phyloP scores from a whole-genome alignment of 306 rosid species.

The Echinosophora koreensis region DNA sequence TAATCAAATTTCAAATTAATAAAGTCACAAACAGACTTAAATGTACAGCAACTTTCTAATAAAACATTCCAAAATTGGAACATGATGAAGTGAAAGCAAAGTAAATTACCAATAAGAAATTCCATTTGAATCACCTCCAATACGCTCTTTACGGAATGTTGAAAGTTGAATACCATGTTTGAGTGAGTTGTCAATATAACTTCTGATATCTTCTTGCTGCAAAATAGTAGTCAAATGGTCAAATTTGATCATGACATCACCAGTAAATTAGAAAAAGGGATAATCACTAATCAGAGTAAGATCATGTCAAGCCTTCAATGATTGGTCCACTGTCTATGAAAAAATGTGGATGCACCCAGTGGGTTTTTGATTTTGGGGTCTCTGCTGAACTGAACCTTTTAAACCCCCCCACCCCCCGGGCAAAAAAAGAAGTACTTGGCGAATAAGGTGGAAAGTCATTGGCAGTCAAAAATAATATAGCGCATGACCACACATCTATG shows the following conservation, averaged over 20 bases:
- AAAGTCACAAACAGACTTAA: conserved; percentile 42
- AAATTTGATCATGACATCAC: conserved; percentile 47
- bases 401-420: not conserved
- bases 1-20: conserved; percentile 49
- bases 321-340: conserved; percentile 7
- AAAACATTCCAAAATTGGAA: conserved; percentile 34
- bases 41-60: conserved; percentile 31
- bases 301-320: conserved; percentile 37
- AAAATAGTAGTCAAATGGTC: conserved; percentile 54
- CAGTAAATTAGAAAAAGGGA: conserved; percentile 33
- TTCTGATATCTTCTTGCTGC: conserved; percentile 99
- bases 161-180: conserved; percentile 87
- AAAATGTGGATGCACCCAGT: conserved; percentile 29
- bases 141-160: conserved; percentile 95
- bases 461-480: not conserved
- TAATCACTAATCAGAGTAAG: conserved; percentile 22
- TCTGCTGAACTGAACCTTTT: not conserved
- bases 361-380: conserved; percentile 30
- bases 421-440: not conserved
- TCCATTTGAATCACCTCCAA: conserved; percentile 97
- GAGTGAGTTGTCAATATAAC: conserved; percentile 86
- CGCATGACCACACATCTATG: conserved; percentile 1
- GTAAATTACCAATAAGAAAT: conserved; percentile 87
- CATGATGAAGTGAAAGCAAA: conserved; percentile 39
- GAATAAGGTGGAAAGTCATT: not conserved